Base-by-base conservation (phyloP, 2,329 filamentous ascomycete genomes). In the Sphaerulina musiva region DNA sequence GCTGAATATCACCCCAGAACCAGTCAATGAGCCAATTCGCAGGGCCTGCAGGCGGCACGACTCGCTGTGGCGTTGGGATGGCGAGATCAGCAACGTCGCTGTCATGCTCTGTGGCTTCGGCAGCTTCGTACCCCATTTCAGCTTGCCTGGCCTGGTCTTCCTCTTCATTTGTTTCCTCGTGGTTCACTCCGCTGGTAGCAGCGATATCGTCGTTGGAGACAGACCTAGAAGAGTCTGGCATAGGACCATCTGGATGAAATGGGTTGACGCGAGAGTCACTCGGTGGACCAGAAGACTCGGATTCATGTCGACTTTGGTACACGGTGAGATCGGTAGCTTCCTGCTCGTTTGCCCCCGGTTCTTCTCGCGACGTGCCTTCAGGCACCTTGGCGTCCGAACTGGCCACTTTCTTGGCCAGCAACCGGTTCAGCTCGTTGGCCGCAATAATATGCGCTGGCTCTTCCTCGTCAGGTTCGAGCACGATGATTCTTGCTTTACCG, bases 1-100 rank as follows among this genome's bases (percentile, higher is more conserved):
- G 55, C 29, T 64, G 61, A 17, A 77, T 70, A 50, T 76, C 76
- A 8, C 71, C 75, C 70, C 75, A 78, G 54, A 78, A 71, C 74
- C 74, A 78, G 46, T 78, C 70, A 17, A 72, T 59, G 1, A 73
- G 51, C 14, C 65, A 63, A 34, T 74, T 68, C 10, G 40, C 34
- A 34, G 39, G 39, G 20, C 26, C 44, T 14, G 14, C 26, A 10
- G 36, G 51, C 12, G 44, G 23, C 14, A 26, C 36, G 4, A 23
- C 17, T 8, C 10, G 50, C 8, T 14, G 38, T 38, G 23, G 44
- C 12, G 38, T 38, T 12, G 11, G 17, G 2, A 38, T 14, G 44
- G 46, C 36, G 7, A 17, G 11, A 12, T 7, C 38, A 38, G 43
- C 10, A 12, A 20, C 42, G 4, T 47, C 36, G n/a, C 45, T 53